These are phyloP conservation scores for Xylaria castorea DNA, from an alignment of 495 filamentous ascomycete species.

Conservation along the genomic window DNA sequence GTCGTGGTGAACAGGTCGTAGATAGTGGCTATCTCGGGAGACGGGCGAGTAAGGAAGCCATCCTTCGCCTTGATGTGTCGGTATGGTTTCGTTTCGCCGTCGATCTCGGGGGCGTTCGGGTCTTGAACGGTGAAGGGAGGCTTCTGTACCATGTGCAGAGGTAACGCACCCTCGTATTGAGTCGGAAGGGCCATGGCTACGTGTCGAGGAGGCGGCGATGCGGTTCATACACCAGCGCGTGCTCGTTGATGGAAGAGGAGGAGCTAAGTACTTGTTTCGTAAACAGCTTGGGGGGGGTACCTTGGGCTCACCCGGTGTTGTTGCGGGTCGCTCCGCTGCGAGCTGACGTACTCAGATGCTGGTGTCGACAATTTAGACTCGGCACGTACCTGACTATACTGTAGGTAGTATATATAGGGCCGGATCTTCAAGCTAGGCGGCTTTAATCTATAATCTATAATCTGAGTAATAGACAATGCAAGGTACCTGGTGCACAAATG, in stretches of 20 bases:
- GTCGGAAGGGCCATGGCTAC: constrained; percentile 41
- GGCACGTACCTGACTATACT: neutral
- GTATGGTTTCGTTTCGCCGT: constrained; percentile 69
- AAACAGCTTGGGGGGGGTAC: neutral
- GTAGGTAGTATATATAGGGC: neutral
- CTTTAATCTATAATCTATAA: too few relatives aligned
- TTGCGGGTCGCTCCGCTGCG: constrained; percentile 15
- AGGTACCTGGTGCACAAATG: too few relatives aligned
- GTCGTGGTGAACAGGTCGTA: constrained; percentile 64
- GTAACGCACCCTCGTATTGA: constrained; percentile 44
- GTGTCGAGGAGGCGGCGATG: neutral
- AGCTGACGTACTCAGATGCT: constrained; percentile 12
- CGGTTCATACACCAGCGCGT: neutral
- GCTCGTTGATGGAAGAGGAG: neutral
- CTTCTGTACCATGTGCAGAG: constrained; percentile 53
- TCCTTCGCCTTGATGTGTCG: constrained; percentile 62
- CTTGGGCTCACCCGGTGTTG: neutral
- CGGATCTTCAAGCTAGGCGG: too few relatives aligned
- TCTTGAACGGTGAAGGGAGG: constrained; percentile 64
- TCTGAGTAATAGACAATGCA: too few relatives aligned
- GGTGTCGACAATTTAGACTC: neutral
- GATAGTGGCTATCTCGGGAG: constrained; percentile 60
- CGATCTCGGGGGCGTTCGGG: constrained; percentile 53
- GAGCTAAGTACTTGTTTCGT: neutral
- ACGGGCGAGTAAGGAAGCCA: constrained; percentile 57